Conservation (phyloP, 2,329 filamentous ascomycete genomes). For the Fusarium staphyleae region DNA sequence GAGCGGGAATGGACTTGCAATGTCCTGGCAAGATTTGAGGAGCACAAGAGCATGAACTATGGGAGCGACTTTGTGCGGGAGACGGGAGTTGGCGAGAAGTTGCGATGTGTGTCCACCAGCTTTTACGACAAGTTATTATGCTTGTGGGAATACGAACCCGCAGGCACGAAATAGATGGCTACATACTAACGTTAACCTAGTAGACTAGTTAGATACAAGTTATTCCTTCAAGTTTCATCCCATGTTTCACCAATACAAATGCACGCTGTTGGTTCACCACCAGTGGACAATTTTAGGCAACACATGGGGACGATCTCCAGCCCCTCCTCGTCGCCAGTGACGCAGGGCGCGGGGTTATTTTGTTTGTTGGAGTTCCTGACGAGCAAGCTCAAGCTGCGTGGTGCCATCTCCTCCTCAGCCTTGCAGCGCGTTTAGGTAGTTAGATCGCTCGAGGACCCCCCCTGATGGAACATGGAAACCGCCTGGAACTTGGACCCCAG, state of each 20-base stretch:
- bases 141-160: conserved; percentile 61
- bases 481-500: conserved; percentile 15
- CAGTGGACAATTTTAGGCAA: background rate
- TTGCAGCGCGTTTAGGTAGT: conserved; percentile 15
- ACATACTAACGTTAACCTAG: no score
- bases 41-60: conserved; percentile 96
- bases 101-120: conserved; percentile 71
- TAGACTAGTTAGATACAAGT: no score
- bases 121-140: conserved; percentile 78
- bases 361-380: conserved; percentile 2
- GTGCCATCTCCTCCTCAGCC: conserved; percentile 24
- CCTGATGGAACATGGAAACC: background rate
- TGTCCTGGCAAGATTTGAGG: conserved; percentile 76
- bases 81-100: conserved; percentile 30
- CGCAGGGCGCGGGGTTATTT: conserved; percentile 17
- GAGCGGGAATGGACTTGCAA: conserved; percentile 64
- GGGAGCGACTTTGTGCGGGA: conserved; percentile 73
- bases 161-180: background rate
- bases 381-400: background rate
- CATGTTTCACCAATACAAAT: background rate
- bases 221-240: no score
- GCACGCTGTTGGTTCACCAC: background rate
- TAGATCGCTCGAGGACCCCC: background rate
- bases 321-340: conserved; percentile 4
- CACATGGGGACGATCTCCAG: background rate